Percentiles rank a stretch among this genome's conserved stretches.
Evolutionary conservation across 768 basidiomycete species (phyloP).

Genomic region (Leccinum ochraceum): DNA sequence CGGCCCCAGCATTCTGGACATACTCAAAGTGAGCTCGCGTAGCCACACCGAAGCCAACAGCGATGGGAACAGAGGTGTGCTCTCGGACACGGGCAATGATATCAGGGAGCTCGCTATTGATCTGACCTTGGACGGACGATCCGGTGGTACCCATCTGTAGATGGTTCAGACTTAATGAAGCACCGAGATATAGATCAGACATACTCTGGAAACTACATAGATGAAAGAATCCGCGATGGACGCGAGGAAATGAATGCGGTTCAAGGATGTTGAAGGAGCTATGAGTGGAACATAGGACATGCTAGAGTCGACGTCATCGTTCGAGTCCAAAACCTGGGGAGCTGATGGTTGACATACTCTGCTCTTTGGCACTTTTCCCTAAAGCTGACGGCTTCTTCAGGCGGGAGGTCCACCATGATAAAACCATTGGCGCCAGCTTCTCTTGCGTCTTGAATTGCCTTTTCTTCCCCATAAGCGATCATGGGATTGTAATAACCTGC

Average conservation of each 20-base stretch:
- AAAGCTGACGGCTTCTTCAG: constrained; percentile 93
- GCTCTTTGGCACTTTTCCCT: constrained; percentile 81
- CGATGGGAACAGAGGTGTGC: constrained; percentile 78
- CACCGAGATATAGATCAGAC: constrained; percentile 11
- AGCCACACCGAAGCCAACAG: constrained; percentile 96
- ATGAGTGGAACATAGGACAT: constrained; percentile 94
- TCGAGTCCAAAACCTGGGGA: background rate
- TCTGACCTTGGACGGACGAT: constrained; percentile 68
- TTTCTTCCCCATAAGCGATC: constrained; percentile 93
- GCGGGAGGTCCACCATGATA: constrained; percentile 96
- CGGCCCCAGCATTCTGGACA: constrained; percentile 86
- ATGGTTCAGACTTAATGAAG: constrained; percentile 7
- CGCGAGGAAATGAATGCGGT: constrained; percentile 87
- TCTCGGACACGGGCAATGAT: constrained; percentile 83
- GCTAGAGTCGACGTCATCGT: constrained; percentile 41
- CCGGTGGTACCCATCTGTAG: constrained; percentile 96
- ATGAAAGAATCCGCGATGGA: constrained; percentile 97
- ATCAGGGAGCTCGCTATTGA: constrained; percentile 79
- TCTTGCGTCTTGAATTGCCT: constrained; percentile 85
- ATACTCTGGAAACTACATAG: constrained; percentile 95
- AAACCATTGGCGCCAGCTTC: constrained; percentile 96
- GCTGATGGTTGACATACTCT: constrained; percentile 53
- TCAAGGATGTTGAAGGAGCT: constrained; percentile 87
- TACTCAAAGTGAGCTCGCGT: constrained; percentile 86
- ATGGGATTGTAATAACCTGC: constrained; percentile 97